Percentiles rank a stretch among this genome's conserved stretches.
Evolutionary conservation across 371 early-diverging fungal species (phyloP).

Genomic region (Blastocladiella emersonii): DNA sequence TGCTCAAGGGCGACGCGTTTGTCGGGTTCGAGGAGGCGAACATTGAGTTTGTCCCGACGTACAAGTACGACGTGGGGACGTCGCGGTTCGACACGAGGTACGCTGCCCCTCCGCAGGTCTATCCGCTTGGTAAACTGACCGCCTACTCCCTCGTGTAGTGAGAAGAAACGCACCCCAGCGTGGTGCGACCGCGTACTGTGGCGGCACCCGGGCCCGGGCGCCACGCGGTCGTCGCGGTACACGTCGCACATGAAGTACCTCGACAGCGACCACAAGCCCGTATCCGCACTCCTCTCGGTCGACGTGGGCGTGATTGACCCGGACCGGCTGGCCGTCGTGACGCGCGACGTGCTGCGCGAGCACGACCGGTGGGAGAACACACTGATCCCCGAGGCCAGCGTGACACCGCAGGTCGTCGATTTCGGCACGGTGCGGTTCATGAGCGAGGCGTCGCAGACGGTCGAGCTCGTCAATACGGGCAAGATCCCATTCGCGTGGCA

Average conservation of each 20-base stretch:
- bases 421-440: constrained; percentile 68
- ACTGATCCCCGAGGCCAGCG: constrained; percentile 50
- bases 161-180: constrained; percentile 71
- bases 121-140: neutral
- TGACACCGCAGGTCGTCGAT: constrained; percentile 43
- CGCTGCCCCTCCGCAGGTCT: no score
- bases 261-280: constrained; percentile 86
- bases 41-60: constrained; percentile 76
- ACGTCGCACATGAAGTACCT: constrained; percentile 49
- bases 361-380: constrained; percentile 68
- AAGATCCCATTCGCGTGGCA: constrained; percentile 17
- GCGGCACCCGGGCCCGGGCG: constrained; percentile 35
- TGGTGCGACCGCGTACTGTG: constrained; percentile 91
- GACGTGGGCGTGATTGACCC: constrained; percentile 35
- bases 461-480: constrained; percentile 64
- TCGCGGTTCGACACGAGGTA: constrained; percentile 69
- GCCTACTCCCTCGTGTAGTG: constrained; percentile 23
- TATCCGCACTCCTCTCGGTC: constrained; percentile 48
- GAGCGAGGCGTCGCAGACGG: constrained; percentile 29
- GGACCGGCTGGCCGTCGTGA: constrained; percentile 34
- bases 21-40: constrained; percentile 64
- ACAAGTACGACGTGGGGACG: constrained; percentile 81
- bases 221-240: constrained; percentile 20
- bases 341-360: constrained; percentile 46
- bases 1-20: constrained; percentile 31